These are phyloP conservation scores for Cercophora newfieldiana DNA, from an alignment of 495 filamentous ascomycete genomes.

Conservation along the genomic window DNA sequence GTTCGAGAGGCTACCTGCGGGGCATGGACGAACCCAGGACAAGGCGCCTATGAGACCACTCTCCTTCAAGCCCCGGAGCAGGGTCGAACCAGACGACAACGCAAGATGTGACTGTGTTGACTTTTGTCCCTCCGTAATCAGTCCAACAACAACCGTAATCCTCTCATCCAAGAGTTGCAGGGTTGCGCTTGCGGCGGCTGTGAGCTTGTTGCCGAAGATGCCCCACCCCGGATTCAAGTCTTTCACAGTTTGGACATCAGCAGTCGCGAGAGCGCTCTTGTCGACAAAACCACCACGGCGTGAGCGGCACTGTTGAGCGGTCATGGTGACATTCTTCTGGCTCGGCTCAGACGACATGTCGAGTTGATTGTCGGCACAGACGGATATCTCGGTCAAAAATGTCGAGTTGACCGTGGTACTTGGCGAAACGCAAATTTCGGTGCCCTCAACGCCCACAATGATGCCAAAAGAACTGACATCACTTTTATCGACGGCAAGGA, in stretches of 20 bases:
- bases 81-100: slow-evolving; percentile 8
- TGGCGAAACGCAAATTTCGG: slow-evolving; percentile 15
- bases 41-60: slow-evolving; percentile 12
- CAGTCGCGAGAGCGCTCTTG: background rate
- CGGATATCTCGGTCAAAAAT: slow-evolving; percentile 5
- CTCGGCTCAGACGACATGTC: background rate
- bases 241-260: background rate
- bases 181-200: slow-evolving; percentile 3
- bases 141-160: slow-evolving; percentile 7
- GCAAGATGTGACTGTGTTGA: slow-evolving; percentile 22
- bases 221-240: slow-evolving; percentile 16
- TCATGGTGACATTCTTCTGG: slow-evolving; percentile 5
- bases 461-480: slow-evolving; percentile 21
- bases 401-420: slow-evolving; percentile 18
- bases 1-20: too few relatives aligned
- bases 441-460: slow-evolving; percentile 6
- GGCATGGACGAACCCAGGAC: slow-evolving; percentile 7
- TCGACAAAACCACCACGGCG: slow-evolving; percentile 18
- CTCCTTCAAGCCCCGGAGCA: slow-evolving; percentile 15
- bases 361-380: slow-evolving; percentile 18
- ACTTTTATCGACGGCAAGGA: background rate
- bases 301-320: slow-evolving; percentile 9
- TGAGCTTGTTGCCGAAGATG: slow-evolving; percentile 10
- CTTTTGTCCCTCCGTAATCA: slow-evolving; percentile 18
- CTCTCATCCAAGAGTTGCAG: slow-evolving; percentile 10